phyloP scores from a whole-genome alignment of 2,329 filamentous ascomycete species.

The Colletotrichum truncatum region DNA sequence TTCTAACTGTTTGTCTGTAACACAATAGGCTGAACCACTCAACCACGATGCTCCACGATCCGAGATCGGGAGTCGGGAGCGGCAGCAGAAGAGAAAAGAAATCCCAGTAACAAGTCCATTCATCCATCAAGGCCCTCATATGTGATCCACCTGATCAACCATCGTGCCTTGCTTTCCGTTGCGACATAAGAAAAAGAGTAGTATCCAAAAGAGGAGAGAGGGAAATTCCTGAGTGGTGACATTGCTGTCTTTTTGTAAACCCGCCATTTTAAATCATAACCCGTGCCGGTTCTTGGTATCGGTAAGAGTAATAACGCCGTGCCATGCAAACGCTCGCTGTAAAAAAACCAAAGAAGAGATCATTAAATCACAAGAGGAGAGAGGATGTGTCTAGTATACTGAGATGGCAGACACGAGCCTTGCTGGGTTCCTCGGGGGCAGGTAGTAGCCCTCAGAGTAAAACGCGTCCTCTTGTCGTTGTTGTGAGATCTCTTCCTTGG shows the following conservation, averaged over 20 bases:
- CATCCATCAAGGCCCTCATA: conserved; percentile 24
- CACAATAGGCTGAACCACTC: conserved; percentile 29
- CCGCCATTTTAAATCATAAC: conserved; percentile 18
- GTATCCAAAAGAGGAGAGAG: conserved; percentile 17
- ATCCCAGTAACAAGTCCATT: conserved; percentile 11
- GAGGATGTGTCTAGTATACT: conserved; percentile 56
- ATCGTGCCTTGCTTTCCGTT: conserved; percentile 21
- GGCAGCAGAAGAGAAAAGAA: conserved; percentile 30
- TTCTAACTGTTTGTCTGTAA: conserved; percentile 29
- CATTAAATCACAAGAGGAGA: conserved; percentile 29
- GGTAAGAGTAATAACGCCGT: conserved; percentile 38
- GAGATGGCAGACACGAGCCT: conserved; percentile 64
- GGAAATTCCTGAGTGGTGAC: conserved; percentile 15
- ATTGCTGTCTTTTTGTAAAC: conserved; percentile 27
- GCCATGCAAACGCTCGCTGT: conserved; percentile 35
- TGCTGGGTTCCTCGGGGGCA: conserved; percentile 59
- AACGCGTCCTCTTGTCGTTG: conserved; percentile 51
- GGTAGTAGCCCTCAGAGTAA: conserved; percentile 64
- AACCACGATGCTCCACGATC: conserved; percentile 19
- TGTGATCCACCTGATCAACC: conserved; percentile 4
- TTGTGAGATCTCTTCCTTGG: conserved; percentile 46
- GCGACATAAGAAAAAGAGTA: conserved; percentile 1
- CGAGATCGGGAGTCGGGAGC: conserved; percentile 20
- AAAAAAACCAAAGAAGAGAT: conserved; percentile 25
- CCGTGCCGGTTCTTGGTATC: conserved; percentile 34